Percentiles rank a stretch among this genome's conserved stretches.
phyloP scores from a whole-genome alignment of 2,329 filamentous ascomycete genomes.

The Botryotinia convoluta region DNA sequence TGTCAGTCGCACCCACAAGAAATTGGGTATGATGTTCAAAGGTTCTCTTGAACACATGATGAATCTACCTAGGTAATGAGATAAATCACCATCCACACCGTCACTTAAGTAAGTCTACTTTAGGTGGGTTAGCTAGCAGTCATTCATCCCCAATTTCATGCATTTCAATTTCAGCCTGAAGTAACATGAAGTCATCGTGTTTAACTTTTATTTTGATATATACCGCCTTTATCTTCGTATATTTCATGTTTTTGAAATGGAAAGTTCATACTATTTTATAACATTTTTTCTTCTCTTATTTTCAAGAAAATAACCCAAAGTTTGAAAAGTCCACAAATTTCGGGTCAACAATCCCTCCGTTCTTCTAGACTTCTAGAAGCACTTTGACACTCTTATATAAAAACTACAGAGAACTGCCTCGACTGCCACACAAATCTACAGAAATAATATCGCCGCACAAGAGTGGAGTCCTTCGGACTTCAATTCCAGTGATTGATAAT shows the following conservation, averaged over 20 bases:
- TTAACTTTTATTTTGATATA: background rate
- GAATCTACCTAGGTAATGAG: background rate
- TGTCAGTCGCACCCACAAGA: background rate
- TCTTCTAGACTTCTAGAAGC: background rate
- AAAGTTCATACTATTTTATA: background rate
- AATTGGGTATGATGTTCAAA: background rate
- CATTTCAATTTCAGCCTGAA: background rate
- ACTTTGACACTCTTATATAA: background rate
- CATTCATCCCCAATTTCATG: background rate
- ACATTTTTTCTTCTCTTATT: background rate
- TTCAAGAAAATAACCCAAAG: background rate
- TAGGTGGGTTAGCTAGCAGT: background rate
- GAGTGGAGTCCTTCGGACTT: constrained; percentile 10
- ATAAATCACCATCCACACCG: background rate
- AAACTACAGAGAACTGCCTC: background rate
- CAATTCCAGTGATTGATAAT: background rate
- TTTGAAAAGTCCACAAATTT: background rate
- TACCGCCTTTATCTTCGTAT: background rate
- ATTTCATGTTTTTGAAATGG: background rate
- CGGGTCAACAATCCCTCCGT: background rate
- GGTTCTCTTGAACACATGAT: constrained; percentile 2
- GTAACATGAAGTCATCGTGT: background rate
- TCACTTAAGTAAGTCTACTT: background rate
- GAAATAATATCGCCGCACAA: constrained; percentile 1
- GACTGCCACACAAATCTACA: background rate